phyloP scores from a whole-genome alignment of 2,329 filamentous ascomycete species.

The Curvularia hawaiiensis region DNA sequence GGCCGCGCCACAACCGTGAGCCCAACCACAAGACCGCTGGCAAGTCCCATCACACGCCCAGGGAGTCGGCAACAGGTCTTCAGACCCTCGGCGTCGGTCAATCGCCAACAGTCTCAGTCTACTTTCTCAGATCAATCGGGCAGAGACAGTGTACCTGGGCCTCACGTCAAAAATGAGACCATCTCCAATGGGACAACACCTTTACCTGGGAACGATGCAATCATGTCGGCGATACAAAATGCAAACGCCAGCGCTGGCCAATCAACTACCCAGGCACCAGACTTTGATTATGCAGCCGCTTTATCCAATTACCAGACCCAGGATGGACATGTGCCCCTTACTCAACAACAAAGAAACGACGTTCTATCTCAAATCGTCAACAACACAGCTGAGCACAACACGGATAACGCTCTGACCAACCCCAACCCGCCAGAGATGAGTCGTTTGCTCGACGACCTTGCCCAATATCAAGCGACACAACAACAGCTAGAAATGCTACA shows the following conservation, averaged over 20 bases:
- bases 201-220: conserved; percentile 52
- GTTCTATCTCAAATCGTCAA: conserved; percentile 56
- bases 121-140: conserved; percentile 13
- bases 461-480: conserved; percentile 70
- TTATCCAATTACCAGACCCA: conserved; percentile 55
- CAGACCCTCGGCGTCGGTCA: conserved; percentile 27
- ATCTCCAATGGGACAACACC: conserved; percentile 40
- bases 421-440: conserved; percentile 61
- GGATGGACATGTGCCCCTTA: conserved; percentile 53
- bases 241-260: conserved; percentile 50
- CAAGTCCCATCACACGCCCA: conserved; percentile 33
- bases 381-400: conserved; percentile 48
- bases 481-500: conserved; percentile 79
- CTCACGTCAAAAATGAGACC: conserved; percentile 50
- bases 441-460: conserved; percentile 63
- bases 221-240: conserved; percentile 57
- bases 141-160: conserved; percentile 19
- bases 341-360: conserved; percentile 53
- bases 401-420: conserved; percentile 63
- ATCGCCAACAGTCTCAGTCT: conserved; percentile 22
- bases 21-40: conserved; percentile 32
- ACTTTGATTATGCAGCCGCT: conserved; percentile 54
- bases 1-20: conserved; percentile 42
- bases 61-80: conserved; percentile 30
- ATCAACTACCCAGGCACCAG: conserved; percentile 36